Evolutionary conservation across 768 basidiomycete species (phyloP), one percentile per base, ranked within the genome.

Genomic region (Lactarius pseudohatsudake): DNA sequence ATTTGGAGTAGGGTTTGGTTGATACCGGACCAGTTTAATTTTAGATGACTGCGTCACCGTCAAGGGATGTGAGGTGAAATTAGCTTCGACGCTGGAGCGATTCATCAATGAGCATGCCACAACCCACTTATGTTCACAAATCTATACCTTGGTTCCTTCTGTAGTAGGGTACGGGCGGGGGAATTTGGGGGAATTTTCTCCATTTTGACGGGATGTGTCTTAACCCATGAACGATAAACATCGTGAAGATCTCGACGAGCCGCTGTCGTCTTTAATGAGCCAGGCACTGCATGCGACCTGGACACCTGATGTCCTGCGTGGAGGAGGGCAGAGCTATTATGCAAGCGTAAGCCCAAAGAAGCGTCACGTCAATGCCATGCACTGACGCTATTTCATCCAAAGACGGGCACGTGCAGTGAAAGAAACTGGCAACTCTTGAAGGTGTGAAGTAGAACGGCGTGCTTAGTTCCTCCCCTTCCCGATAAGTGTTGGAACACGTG

Each of bases 231-330:
- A 5, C 96, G 85, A 74, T 88, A 89, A 58, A 97, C 79, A 72
- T 96, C 95, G 73, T 91, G 86, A 9, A 98, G 76, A 67, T 88
- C 87, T 32, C 78, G 73, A 40, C 86, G 81, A 2, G 88, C 80
- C 3, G 94, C 96, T 22, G 86, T 83, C 20, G 97, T 97, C 80
- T 98, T 98, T 64, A 99, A 76, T 9, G 94, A 96, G 0, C 97
- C 97, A 5, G 93, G 77, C 22, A 81, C 82, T 0, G 96, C 94
- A 77, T 98, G 97, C 0, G 96, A 96, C 15, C 96, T 88, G 10
- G 96, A 96, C 45, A 97, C 82, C 59, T 82, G 77, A 77, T 94
- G 85, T 10, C 93, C 92, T 10, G 85, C 92, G 72, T 98, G 87
- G 18, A 98, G 83, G 36, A 98, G 81, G 2, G 94, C 97, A 55